A percentile compares a stretch with the other conserved stretches of the same genome.
phyloP scores from a whole-genome alignment of 805 yeast species.

The Myxozyma kluyveri region DNA sequence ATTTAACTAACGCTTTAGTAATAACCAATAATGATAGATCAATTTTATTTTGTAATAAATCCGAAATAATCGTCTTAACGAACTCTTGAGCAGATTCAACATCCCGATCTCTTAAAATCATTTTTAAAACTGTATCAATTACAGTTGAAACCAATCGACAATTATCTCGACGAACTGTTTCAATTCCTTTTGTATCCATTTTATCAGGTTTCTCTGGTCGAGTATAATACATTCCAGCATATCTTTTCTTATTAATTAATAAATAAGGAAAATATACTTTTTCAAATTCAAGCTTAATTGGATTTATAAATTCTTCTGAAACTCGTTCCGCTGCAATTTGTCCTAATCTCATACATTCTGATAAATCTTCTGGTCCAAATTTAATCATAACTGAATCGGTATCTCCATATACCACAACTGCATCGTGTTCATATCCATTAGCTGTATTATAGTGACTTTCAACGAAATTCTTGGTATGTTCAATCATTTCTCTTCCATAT shows the following conservation, averaged over 20 bases:
- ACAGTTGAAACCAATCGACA: conserved; percentile 93
- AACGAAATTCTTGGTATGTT: conserved; percentile 80
- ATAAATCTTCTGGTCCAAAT: conserved; percentile 79
- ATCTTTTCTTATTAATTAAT: conserved; percentile 90
- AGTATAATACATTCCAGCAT: conserved; percentile 97
- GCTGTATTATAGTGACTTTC: conserved; percentile 73
- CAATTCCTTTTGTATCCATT: conserved; percentile 97
- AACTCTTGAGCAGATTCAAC: conserved; percentile 79
- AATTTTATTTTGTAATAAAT: conserved; percentile 81
- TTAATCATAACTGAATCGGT: conserved; percentile 99
- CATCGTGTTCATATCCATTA: conserved; percentile 81
- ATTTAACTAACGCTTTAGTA: conserved; percentile 83
- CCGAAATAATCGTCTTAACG: conserved; percentile 85
- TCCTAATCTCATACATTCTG: conserved; percentile 85
- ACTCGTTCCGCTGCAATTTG: conserved; percentile 91
- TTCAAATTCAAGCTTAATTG: conserved; percentile 93
- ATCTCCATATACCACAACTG: conserved; percentile 94
- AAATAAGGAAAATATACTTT: conserved; percentile 94
- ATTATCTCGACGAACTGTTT: conserved; percentile 96
- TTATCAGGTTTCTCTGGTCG: conserved; percentile 87
- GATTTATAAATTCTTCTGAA: conserved; percentile 70
- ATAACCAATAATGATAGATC: conserved; percentile 92
- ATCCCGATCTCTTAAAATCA: conserved; percentile 81
- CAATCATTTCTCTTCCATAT: conserved; percentile 96
- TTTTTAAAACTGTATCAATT: conserved; percentile 82